Evolutionary conservation across 176 grass and related monocot genomes (phyloP), one percentile per base, ranked within the genome.

Genomic region (Oryza brachyantha): DNA sequence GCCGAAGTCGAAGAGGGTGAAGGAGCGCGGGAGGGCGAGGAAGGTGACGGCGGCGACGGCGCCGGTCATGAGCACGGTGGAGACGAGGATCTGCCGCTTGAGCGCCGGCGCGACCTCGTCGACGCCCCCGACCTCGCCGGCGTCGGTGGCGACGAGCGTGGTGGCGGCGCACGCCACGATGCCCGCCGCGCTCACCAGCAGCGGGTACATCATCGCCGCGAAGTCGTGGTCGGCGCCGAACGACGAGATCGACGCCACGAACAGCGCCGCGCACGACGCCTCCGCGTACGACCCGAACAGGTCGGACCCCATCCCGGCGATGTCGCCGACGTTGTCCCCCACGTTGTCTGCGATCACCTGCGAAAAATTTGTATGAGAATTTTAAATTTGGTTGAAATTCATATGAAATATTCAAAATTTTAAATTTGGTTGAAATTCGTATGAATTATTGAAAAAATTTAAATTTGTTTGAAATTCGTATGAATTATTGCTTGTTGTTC

Each of bases 231-330:
- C 83, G 12, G 43, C 1, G 2, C 92, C 92, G 66, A 97, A 97
- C 27, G 91, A 91, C 5, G 88, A 97, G 75, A 97, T 93, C 3
- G 90, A 97, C 2, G 88, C 93, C 45, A 97, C 80, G 43, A 91
- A 93, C 19, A 97, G 84, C 61, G 94, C 94, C 10, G 91, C 94
- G 60, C 91, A 97, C 2, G 94, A 87, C 4, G 94, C 87, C 81
- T 97, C 94, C n/a, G 94, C 94, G 70, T 97, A 93, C 5, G 94
- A 97, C 6, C 94, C 94, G 61, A 97, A 97, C 66, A 97, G 85
- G 73, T 93, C 91, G 0, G 88, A 97, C 1, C 94, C 94, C 94
- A 97, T 97, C 34, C 94, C 94, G 5, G 91, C 94, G 54, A 97
- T 97, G 71, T 93, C 91, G 52, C 94, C 94, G 9, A 97, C 94